Evolutionary conservation across 164 flowering plant species (phyloP).

Genomic region (Aristolochia californica): DNA sequence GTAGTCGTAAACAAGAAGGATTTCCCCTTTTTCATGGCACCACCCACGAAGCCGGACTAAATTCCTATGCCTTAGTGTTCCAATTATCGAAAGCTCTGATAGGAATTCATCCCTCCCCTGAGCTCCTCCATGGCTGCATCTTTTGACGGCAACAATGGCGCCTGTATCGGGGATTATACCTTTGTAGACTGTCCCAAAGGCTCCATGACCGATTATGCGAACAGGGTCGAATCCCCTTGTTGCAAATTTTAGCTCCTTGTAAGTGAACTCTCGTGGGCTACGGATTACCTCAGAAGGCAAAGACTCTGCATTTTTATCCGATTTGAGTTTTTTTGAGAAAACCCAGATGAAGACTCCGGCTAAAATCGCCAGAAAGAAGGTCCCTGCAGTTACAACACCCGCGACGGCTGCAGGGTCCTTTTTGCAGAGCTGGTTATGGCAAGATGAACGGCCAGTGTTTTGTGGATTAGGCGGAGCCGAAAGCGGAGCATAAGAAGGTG

Average conservation of each 20-base stretch:
- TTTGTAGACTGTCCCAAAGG: conserved; percentile 82
- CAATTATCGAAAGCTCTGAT: conserved; percentile 85
- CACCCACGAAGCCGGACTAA: conserved; percentile 81
- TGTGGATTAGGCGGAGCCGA: conserved; percentile 23
- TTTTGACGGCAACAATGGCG: conserved; percentile 68
- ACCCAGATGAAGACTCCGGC: conserved; percentile 60
- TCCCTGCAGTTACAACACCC: conserved; percentile 76
- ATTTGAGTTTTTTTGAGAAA: conserved; percentile 35
- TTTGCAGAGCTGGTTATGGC: conserved; percentile 53
- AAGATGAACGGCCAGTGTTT: conserved; percentile 27
- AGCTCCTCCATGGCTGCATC: conserved; percentile 55
- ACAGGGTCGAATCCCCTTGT: conserved; percentile 55
- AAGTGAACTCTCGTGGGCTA: conserved; percentile 67
- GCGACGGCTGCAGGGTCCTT: conserved; percentile 61
- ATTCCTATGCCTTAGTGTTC: conserved; percentile 83
- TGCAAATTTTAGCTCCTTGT: conserved; percentile 59
- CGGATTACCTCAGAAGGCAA: conserved; percentile 49
- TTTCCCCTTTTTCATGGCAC: conserved; percentile 96
- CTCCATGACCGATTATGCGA: conserved; percentile 75
- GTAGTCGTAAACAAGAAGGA: conserved; percentile 69
- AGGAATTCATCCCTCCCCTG: conserved; percentile 77
- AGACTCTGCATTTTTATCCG: conserved; percentile 25
- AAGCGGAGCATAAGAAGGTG: conserved; percentile 27
- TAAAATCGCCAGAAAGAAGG: conserved; percentile 49
- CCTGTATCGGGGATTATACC: conserved; percentile 62